Base-by-base conservation (phyloP, 2,329 filamentous ascomycete genomes). In the Pyrenochaeta sp. region DNA sequence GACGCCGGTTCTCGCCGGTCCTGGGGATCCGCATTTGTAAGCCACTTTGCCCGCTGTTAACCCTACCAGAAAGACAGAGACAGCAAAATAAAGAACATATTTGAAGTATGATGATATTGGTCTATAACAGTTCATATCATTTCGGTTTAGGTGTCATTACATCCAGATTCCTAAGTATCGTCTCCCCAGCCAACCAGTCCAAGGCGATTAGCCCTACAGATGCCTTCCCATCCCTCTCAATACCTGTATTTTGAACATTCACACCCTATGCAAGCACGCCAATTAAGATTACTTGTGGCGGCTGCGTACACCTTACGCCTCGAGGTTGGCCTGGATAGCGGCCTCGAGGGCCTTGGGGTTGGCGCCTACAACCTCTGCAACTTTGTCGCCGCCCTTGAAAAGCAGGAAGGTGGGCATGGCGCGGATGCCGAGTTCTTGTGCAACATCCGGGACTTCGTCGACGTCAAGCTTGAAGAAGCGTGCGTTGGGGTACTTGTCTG, bases 381-480 rank as follows among this genome's bases (percentile, higher is more conserved):
- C 79, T 83, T 91, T 90, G 78, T 91, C 78, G 65, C 91, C 92
- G 68, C 89, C 79, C 85, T 92, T 91, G 87, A 93, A 97, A 73
- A 96, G 78, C 55, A 91, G 73, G 82, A 98, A 97, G 28, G 92
- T 96, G 54, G 94, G 93, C 93, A 98, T 97, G 76, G 93, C 93
- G 69, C 91, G 88, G 77, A 98, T 86, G 64, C 87, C 87, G 63
- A 95, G 88, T 75, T 95, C 88, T 72, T 89, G 85, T 32, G 91
- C 88, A 49, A 97, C 85, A 1, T 91, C 88, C 66, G 88, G 83
- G 40, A 94, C 82, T 65, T 92, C 84, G 78, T 97, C 93, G 71
- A 97, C 93, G 78, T 98, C 93, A 75, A 97, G 83, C 86, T 97
- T 95, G 85, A 88, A 88, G 81, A 97, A 97, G 78, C 86, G 83